Conservation (phyloP, 805 yeast species). For the Monosporozyma solicola region DNA sequence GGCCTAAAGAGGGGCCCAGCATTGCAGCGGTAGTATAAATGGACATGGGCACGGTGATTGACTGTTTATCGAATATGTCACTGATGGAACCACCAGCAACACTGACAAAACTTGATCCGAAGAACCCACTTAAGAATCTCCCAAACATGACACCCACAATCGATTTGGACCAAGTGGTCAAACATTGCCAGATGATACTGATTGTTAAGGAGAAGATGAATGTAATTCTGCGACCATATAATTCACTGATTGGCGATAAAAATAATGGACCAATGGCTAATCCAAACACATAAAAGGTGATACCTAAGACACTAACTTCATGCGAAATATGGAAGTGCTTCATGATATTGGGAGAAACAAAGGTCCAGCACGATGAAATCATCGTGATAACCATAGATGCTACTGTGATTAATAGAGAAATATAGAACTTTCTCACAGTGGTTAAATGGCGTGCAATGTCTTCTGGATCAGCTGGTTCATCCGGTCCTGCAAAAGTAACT, state of each 20-base stretch:
- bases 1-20: slow-evolving; percentile 64
- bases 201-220: slow-evolving; percentile 50
- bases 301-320: slow-evolving; percentile 48
- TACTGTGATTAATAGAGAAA: slow-evolving; percentile 44
- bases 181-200: slow-evolving; percentile 51
- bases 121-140: slow-evolving; percentile 60
- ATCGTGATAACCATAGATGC: slow-evolving; percentile 56
- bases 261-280: slow-evolving; percentile 61
- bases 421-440: slow-evolving; percentile 43
- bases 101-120: slow-evolving; percentile 66
- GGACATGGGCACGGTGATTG: slow-evolving; percentile 63
- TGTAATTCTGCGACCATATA: slow-evolving; percentile 52
- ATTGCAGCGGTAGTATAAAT: slow-evolving; percentile 56
- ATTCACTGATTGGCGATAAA: slow-evolving; percentile 60
- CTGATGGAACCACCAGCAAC: slow-evolving; percentile 73
- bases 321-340: slow-evolving; percentile 41
- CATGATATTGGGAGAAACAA: slow-evolving; percentile 46
- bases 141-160: slow-evolving; percentile 56
- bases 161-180: slow-evolving; percentile 47
- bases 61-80: slow-evolving; percentile 53
- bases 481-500: slow-evolving; percentile 18
- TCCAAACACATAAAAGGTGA: slow-evolving; percentile 60
- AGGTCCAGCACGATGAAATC: slow-evolving; percentile 61
- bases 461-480: slow-evolving; percentile 22
- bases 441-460: slow-evolving; percentile 33